Base-by-base conservation (phyloP, 371 early-diverging fungal genomes). In the Mucor saturninus region DNA sequence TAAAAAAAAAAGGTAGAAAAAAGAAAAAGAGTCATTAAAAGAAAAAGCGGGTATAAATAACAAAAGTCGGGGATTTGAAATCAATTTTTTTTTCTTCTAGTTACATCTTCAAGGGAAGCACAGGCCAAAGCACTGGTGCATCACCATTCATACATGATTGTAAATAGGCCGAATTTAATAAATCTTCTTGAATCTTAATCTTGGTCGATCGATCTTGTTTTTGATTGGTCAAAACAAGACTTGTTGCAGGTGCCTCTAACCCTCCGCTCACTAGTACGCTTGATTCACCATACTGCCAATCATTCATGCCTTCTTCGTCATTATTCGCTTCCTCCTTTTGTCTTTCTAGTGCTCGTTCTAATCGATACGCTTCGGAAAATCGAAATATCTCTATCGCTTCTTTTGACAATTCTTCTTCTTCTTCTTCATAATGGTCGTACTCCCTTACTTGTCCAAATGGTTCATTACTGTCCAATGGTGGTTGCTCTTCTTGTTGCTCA, bases 351-450 rank as follows among this genome's bases (percentile, higher is more conserved):
- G 62, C 56, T 52, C 72, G 62, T 59, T 79, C 67, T 54, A 68
- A 70, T 42, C 59, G 54, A 53, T 74, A 79, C 0, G 72, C 71
- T 57, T 76, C 79, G 29, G 79, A 79, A 39, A 76, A 76, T n/a
- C 56, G 26, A 49, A 79, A 74, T 32, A 79, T 76, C 26, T 69
- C 79, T 50, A 76, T 72, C 2, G 72, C 73, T 54, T 79, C 76
- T 49, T 72, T 60, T 14, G 73, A 71, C 6, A 76, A 56, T 30
- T 50, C 37, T 6, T 42, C 35, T 37, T 67, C 60, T n/a, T 21
- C 55, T 43, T 61, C 32, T 14, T 59, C 49, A 15, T 66, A 35
- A 8, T 35, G 14, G 1, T 50, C 11, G 2, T 55, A 3, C 4
- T 55, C 21, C 21, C 21, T 21, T 21, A 21, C 21, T 21, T 21